These are phyloP conservation scores for Echinochloa phyllopogon DNA, from an alignment of 176 grass and related monocot genomes.

Conservation along the genomic window DNA sequence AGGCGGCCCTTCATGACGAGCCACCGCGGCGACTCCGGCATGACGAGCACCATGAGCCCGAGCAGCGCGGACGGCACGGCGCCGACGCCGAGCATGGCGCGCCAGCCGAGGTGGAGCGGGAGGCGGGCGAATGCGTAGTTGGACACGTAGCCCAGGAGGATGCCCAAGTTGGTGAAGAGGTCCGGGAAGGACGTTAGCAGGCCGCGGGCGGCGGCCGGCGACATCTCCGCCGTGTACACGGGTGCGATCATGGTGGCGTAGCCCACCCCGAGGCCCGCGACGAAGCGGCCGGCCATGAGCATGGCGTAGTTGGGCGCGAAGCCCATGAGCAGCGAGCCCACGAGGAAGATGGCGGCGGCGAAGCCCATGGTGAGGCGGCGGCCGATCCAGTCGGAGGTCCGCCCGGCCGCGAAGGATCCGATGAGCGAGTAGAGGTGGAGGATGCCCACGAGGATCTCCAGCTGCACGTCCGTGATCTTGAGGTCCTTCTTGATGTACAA, in stretches of 20 bases:
- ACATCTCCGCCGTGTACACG: constrained; percentile 68
- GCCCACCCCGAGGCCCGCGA: constrained; percentile 64
- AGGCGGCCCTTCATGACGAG: constrained; percentile 75
- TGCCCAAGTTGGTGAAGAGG: constrained; percentile 64
- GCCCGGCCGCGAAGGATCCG: constrained; percentile 59
- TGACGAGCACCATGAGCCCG: constrained; percentile 42
- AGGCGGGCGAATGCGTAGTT: constrained; percentile 59
- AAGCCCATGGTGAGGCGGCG: constrained; percentile 38
- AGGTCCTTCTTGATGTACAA: constrained; percentile 59
- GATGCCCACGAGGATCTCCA: constrained; percentile 65
- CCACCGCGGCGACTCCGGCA: constrained; percentile 84
- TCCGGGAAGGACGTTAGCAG: constrained; percentile 65
- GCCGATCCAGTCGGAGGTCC: constrained; percentile 69
- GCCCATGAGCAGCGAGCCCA: constrained; percentile 59
- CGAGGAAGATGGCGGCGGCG: constrained; percentile 56
- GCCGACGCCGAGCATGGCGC: constrained; percentile 71
- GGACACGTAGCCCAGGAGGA: constrained; percentile 68
- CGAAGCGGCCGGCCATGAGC: constrained; percentile 69
- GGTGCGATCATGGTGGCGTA: constrained; percentile 68
- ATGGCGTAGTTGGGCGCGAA: constrained; percentile 48
- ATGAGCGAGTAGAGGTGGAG: constrained; percentile 63
- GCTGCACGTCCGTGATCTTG: constrained; percentile 45
- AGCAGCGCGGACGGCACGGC: constrained; percentile 56
- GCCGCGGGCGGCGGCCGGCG: constrained; percentile 55
- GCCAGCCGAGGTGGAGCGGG: constrained; percentile 54